Evolutionary conservation across 2,329 filamentous ascomycete genomes (phyloP).

Genomic region (Hawksworthiomyces lignivorus): DNA sequence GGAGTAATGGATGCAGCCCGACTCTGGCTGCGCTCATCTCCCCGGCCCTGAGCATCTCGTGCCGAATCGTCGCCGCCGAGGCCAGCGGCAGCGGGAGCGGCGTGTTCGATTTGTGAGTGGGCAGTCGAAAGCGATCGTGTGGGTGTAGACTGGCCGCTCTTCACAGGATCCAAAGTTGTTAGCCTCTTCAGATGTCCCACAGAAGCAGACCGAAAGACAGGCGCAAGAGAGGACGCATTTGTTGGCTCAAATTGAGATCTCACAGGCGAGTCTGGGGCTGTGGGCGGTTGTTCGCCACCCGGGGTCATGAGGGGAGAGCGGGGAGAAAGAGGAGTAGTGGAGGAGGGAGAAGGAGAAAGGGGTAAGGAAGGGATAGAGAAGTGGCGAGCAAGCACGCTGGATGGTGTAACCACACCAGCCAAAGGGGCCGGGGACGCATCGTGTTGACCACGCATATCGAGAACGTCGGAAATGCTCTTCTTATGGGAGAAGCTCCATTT

Average conservation of each 20-base stretch:
- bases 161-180: slow-evolving; percentile 72
- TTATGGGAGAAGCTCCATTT: slow-evolving; percentile 28
- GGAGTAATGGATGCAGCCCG: slow-evolving; percentile 48
- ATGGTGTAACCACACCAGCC: slow-evolving; percentile 56
- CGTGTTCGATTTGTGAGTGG: slow-evolving; percentile 39
- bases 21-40: slow-evolving; percentile 29
- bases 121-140: slow-evolving; percentile 73
- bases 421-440: slow-evolving; percentile 48
- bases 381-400: slow-evolving; percentile 57
- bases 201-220: slow-evolving; percentile 48
- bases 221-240: slow-evolving; percentile 16
- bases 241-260: slow-evolving; percentile 21
- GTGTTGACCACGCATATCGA: slow-evolving; percentile 34
- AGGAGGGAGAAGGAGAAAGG: slow-evolving; percentile 2
- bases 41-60: slow-evolving; percentile 21
- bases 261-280: slow-evolving; percentile 11
- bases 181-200: slow-evolving; percentile 72
- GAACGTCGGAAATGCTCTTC: slow-evolving; percentile 37
- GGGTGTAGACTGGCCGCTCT: slow-evolving; percentile 89
- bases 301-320: slow-evolving; percentile 2
- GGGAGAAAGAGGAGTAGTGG: slow-evolving; percentile 4
- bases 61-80: slow-evolving; percentile 24
- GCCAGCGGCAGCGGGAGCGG: slow-evolving; percentile 12
- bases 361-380: slow-evolving; percentile 55
- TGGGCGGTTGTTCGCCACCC: slow-evolving; percentile 1